A percentile compares a stretch with the other conserved stretches of the same genome.
phyloP scores from a whole-genome alignment of 2,329 filamentous ascomycete genomes.

The Xylaria sp. region DNA sequence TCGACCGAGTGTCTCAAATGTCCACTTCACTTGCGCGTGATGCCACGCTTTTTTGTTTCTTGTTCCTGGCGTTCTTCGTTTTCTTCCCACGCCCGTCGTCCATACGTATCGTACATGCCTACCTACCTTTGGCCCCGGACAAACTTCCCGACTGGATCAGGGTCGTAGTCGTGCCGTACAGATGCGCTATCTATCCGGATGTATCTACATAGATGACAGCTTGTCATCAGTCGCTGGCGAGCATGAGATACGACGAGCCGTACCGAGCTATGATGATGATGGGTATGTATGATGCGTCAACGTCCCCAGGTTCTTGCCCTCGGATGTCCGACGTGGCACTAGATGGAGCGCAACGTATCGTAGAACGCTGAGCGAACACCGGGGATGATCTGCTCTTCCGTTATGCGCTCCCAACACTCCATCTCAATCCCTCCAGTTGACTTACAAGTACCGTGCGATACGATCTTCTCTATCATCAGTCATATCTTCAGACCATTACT shows the following conservation, averaged over 20 bases:
- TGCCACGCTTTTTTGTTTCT: conserved; percentile 13
- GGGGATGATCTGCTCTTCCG: not conserved
- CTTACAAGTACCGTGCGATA: too few relatives aligned
- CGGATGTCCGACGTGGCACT: not conserved
- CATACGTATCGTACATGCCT: too few relatives aligned
- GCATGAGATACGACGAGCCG: not conserved
- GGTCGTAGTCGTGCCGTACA: too few relatives aligned
- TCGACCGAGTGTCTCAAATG: conserved; percentile 6
- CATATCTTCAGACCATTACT: too few relatives aligned
- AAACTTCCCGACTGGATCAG: too few relatives aligned
- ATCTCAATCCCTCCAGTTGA: not conserved
- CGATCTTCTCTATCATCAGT: not conserved
- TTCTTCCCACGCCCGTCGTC: conserved; percentile 2
- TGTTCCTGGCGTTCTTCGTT: conserved; percentile 10
- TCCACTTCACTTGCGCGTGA: conserved; percentile 16
- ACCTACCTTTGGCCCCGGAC: too few relatives aligned
- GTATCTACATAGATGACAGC: too few relatives aligned
- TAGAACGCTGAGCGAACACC: not conserved
- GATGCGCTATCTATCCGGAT: too few relatives aligned
- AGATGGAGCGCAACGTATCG: not conserved
- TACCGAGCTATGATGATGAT: too few relatives aligned
- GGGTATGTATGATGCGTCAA: not conserved
- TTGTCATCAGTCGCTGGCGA: too few relatives aligned
- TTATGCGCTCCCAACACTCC: too few relatives aligned
- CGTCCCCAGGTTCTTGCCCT: not conserved